Conservation (phyloP, 2,329 filamentous ascomycete species). For the Mycosphaerella arachidis region DNA sequence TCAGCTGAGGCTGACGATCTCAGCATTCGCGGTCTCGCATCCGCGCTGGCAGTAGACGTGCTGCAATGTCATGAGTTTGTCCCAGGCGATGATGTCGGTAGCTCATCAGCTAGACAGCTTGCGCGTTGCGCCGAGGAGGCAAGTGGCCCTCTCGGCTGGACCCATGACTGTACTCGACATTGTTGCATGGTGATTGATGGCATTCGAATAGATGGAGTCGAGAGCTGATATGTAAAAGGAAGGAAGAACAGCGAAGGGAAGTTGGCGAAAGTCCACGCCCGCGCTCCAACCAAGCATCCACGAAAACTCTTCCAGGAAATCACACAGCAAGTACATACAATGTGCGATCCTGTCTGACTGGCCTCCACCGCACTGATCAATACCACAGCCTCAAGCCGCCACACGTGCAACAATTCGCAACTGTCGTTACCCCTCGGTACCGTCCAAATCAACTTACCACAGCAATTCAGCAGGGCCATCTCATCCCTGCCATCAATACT, state of each 20-base stretch:
- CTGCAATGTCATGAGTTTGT: neutral
- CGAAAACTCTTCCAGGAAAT: neutral
- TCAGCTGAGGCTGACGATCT: neutral
- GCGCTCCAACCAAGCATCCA: neutral
- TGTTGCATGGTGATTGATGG: too few relatives aligned
- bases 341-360: too few relatives aligned
- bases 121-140: neutral
- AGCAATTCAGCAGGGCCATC: too few relatives aligned
- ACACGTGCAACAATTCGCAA: too few relatives aligned
- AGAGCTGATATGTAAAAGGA: neutral
- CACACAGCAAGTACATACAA: neutral
- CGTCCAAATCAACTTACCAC: too few relatives aligned
- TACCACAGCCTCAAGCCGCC: too few relatives aligned
- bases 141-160: neutral
- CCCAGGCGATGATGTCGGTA: neutral
- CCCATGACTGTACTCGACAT: neutral
- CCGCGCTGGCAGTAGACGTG: neutral
- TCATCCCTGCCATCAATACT: too few relatives aligned
- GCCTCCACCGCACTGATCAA: too few relatives aligned
- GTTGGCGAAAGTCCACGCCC: neutral
- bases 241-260: neutral
- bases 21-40: too few relatives aligned
- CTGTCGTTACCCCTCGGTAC: too few relatives aligned
- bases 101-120: neutral
- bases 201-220: too few relatives aligned